These are phyloP conservation scores for Pythium rhizo-oryzae DNA, from an alignment of 352 stramenopile genomes.

Conservation along the genomic window DNA sequence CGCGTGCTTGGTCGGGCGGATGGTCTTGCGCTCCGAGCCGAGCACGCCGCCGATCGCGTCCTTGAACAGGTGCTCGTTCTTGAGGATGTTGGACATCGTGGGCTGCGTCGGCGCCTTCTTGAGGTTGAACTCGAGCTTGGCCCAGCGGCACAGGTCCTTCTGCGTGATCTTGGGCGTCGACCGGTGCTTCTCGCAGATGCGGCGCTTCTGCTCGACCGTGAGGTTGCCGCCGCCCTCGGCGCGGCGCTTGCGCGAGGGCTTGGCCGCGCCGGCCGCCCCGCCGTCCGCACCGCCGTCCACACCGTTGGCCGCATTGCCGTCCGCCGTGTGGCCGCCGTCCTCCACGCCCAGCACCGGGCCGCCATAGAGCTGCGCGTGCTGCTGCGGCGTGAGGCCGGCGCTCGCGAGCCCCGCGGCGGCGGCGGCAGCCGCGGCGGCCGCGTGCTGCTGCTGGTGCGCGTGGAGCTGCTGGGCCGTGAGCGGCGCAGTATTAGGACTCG, in stretches of 20 bases:
- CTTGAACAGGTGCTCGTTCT: conserved; percentile 87
- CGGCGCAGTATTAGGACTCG: conserved; percentile 75
- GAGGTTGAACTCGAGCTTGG: conserved; percentile 89
- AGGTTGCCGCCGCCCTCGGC: conserved; percentile 76
- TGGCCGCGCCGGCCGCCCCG: conserved; percentile 1
- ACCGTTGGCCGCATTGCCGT: too few species aligned
- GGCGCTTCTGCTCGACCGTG: conserved; percentile 87
- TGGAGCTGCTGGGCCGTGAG: conserved; percentile 29
- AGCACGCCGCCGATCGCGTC: conserved; percentile 82
- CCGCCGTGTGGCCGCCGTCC: neutral
- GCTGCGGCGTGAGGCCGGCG: conserved; percentile 24
- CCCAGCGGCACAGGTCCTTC: conserved; percentile 87
- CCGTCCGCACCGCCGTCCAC: neutral
- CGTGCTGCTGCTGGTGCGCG: conserved; percentile 22
- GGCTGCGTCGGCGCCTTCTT: conserved; percentile 80
- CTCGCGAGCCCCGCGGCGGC: conserved; percentile 19
- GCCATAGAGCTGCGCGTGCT: conserved; percentile 32
- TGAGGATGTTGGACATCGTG: conserved; percentile 87
- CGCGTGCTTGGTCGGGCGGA: conserved; percentile 70
- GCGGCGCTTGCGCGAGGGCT: conserved; percentile 47
- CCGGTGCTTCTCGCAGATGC: conserved; percentile 88
- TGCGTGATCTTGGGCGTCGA: conserved; percentile 88
- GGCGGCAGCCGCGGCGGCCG: conserved; percentile 27
- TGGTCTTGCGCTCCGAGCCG: conserved; percentile 83
- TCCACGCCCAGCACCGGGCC: conserved; percentile 10